Conservation (phyloP, 2,329 filamentous ascomycete genomes). For the Massarina eburnea region DNA sequence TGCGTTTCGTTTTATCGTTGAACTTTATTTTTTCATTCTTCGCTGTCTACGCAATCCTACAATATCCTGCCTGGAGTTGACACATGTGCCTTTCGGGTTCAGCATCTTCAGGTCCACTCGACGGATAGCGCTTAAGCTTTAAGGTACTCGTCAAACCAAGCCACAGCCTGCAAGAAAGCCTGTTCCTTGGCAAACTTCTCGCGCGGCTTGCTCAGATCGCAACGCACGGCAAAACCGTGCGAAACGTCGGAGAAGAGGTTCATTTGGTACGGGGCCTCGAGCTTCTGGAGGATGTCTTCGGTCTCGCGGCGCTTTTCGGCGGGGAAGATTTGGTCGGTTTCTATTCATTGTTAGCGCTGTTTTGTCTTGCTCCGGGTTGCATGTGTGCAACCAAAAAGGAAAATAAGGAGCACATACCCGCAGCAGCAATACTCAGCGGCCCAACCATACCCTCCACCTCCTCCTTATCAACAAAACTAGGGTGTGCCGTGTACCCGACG, state of each 20-base stretch:
- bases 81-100: background rate
- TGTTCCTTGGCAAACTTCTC: conserved; percentile 75
- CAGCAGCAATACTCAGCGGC: conserved; percentile 64
- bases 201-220: conserved; percentile 59
- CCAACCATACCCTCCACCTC: conserved; percentile 61
- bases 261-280: conserved; percentile 69
- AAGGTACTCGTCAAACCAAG: conserved; percentile 72
- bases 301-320: conserved; percentile 57
- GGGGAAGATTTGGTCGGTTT: conserved; percentile 63
- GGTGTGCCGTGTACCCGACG: conserved; percentile 74
- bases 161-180: conserved; percentile 75
- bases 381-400: background rate
- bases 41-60: background rate
- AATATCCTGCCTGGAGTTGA: background rate
- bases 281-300: conserved; percentile 60
- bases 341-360: conserved; percentile 31
- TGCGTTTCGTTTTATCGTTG: background rate
- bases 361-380: background rate
- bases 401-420: conserved; percentile 46
- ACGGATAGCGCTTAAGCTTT: conserved; percentile 22
- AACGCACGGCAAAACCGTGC: conserved; percentile 76
- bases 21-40: background rate
- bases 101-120: no score
- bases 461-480: conserved; percentile 67
- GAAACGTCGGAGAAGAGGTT: conserved; percentile 70